Conservation (phyloP, 768 basidiomycete species). For the Galerina sulciceps region DNA sequence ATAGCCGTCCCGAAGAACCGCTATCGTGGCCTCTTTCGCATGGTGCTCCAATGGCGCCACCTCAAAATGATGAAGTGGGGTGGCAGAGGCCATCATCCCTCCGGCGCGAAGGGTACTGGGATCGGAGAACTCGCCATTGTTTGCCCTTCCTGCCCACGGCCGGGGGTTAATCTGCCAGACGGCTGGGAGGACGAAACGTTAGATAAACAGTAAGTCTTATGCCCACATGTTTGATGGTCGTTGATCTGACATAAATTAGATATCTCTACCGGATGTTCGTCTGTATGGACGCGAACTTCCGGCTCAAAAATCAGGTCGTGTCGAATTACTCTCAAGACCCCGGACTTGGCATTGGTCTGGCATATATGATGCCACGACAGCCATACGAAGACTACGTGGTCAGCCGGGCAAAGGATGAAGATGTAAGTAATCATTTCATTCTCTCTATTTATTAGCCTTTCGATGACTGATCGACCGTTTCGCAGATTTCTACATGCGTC, state of each 20-base stretch:
- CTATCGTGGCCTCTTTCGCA: slow-evolving; percentile 1
- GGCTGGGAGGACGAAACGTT: background rate
- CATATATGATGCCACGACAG: slow-evolving; percentile 9
- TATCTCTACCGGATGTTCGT: background rate
- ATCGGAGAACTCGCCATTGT: background rate
- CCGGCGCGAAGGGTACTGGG: background rate
- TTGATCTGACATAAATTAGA: background rate
- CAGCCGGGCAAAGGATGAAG: no score
- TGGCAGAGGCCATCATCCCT: slow-evolving; percentile 1
- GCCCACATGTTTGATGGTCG: no score
- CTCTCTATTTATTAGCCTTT: no score
- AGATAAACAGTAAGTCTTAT: background rate
- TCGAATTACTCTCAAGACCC: slow-evolving; percentile 7
- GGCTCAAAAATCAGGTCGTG: slow-evolving; percentile 4
- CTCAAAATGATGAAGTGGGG: slow-evolving; percentile 4
- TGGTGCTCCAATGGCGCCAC: slow-evolving; percentile 4
- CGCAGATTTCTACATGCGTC: slow-evolving; percentile 30
- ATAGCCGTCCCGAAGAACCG: background rate
- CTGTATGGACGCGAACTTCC: background rate
- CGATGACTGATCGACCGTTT: no score
- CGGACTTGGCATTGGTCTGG: background rate
- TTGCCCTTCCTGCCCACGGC: slow-evolving; percentile 2
- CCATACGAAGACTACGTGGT: no score
- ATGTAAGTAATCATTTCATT: no score
- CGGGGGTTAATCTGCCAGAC: background rate